A percentile compares a stretch with the other conserved stretches of the same genome.
Conservation (phyloP, 306 rosid species). For the Arachis hypogaea region DNA sequence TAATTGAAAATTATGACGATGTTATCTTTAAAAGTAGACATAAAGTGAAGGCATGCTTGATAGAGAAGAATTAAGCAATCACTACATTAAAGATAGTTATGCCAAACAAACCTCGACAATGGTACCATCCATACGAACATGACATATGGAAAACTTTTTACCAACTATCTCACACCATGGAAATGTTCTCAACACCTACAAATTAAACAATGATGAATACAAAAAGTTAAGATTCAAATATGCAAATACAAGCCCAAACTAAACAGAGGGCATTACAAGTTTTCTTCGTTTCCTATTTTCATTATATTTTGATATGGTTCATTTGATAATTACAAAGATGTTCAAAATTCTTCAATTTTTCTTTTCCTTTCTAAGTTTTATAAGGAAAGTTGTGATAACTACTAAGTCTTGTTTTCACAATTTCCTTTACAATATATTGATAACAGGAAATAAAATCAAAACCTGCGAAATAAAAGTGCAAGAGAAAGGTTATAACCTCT, state of each 20-base stretch:
- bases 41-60: slow-evolving; percentile 5
- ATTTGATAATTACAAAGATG: not conserved
- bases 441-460: not conserved
- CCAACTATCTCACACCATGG: slow-evolving; percentile 90
- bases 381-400: not conserved
- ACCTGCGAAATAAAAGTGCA: slow-evolving; percentile 25
- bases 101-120: slow-evolving; percentile 70
- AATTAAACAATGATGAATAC: slow-evolving; percentile 32
- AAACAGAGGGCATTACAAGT: not conserved
- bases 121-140: slow-evolving; percentile 67
- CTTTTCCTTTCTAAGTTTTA: not conserved
- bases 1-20: slow-evolving; percentile 42
- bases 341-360: not conserved
- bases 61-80: slow-evolving; percentile 13
- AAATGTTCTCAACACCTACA: slow-evolving; percentile 78
- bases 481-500: slow-evolving; percentile 65
- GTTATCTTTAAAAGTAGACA: slow-evolving; percentile 32
- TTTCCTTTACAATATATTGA: not conserved
- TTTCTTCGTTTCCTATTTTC: not conserved
- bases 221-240: slow-evolving; percentile 34
- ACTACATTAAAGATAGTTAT: not conserved
- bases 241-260: slow-evolving; percentile 1
- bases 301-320: not conserved
- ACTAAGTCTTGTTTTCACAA: not conserved
- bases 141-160: slow-evolving; percentile 88